Evolutionary conservation across 768 basidiomycete genomes (phyloP), one percentile per base, ranked within the genome.

Genomic region (Lactifluus subvellereus): DNA sequence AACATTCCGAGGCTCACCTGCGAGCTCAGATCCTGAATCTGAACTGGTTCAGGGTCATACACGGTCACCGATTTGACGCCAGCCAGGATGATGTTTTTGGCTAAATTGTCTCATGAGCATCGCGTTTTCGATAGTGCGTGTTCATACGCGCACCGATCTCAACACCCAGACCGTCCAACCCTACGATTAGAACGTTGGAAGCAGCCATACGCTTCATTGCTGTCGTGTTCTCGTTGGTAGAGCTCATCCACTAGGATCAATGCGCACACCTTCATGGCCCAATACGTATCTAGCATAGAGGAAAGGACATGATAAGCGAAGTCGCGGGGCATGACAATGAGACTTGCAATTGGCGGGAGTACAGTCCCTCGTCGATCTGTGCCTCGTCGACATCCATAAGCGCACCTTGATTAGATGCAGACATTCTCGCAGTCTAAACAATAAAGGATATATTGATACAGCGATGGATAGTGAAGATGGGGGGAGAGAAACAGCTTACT

Each of bases 161-260:
- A 61, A 91, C 91, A 50, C 97, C 96, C 61, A 99, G 76, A 58
- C 97, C 97, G 61, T 89, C 87, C 71, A 94, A 76, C 10, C 97
- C 97, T 51, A 97, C 87, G 66, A 99, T 85, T 66, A 99, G 83
- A 47, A 98, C 89, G 72, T 97, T 97, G 42, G 95, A 98, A 16
- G 84, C 80, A 7, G 97, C 96, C 97, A 99, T 98, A 72, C 87
- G 88, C 81, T 97, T 97, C 97, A 98, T 98, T 50, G 96, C 96
- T 98, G 68, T n/a, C 51, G 32, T 50, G 35, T 22, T 9, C 52
- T 37, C 55, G 27, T 55, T n/a, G 45, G 22, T 27, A 54, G 38
- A 18, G 51, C 33, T 32, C 37, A 32, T n/a, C 37, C 38, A 47
- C 45, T 30, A 58, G 10, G 0, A 38, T 52, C 16, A 18, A 53